A percentile compares a stretch with the other conserved stretches of the same genome.
Conservation (phyloP, 352 stramenopile species). For the Aphanomyces astaci region DNA sequence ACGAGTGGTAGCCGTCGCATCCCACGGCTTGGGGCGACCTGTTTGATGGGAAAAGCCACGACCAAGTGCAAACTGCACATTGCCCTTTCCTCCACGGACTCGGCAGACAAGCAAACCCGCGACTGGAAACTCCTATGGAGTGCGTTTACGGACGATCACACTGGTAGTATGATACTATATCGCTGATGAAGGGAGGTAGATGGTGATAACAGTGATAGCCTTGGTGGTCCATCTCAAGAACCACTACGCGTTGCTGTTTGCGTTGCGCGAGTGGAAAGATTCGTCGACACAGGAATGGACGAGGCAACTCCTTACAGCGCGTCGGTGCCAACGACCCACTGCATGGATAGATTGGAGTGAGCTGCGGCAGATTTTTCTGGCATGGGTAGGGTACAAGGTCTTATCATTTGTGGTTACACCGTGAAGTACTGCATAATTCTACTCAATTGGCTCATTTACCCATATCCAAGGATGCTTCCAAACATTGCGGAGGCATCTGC, state of each 20-base stretch:
- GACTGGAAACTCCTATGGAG: slow-evolving; percentile 27
- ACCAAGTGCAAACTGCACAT: not conserved
- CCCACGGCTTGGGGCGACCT: slow-evolving; percentile 5
- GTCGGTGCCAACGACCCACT: slow-evolving; percentile 51
- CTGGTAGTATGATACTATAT: not conserved
- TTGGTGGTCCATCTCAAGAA: slow-evolving; percentile 71
- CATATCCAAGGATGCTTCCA: too few species aligned
- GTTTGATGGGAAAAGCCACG: slow-evolving; percentile 33
- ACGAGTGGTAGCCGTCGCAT: not conserved
- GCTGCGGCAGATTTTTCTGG: slow-evolving; percentile 40
- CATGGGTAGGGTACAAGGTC: slow-evolving; percentile 60
- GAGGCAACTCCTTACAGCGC: slow-evolving; percentile 48
- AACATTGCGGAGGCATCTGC: too few species aligned
- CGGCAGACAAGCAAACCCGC: not conserved
- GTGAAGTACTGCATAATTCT: too few species aligned
- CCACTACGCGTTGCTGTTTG: slow-evolving; percentile 71
- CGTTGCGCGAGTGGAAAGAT: slow-evolving; percentile 42
- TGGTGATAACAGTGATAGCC: slow-evolving; percentile 20
- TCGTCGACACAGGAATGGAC: slow-evolving; percentile 1
- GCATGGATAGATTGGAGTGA: slow-evolving; percentile 54
- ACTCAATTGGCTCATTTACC: too few species aligned
- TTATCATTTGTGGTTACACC: slow-evolving; percentile 34
- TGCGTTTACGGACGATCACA: slow-evolving; percentile 18
- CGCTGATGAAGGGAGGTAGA: not conserved
- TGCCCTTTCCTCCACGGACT: not conserved